Evolutionary conservation across 345 rosid genomes (phyloP).

Genomic region (Angophora floribunda): DNA sequence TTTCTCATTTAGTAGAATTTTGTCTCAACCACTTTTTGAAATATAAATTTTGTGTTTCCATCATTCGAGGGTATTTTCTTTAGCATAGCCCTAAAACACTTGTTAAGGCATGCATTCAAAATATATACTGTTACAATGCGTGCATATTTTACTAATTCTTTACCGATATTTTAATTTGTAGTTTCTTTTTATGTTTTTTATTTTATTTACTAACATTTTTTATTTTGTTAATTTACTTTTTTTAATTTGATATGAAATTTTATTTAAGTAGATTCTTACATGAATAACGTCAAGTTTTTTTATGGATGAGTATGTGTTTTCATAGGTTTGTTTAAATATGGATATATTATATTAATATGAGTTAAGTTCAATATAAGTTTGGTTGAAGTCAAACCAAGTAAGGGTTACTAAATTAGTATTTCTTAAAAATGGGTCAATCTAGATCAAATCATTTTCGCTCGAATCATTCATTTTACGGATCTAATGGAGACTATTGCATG

Average conservation of each 20-base stretch:
- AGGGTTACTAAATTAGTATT: no score
- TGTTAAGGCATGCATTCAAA: not conserved
- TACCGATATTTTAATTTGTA: not conserved
- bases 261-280: not conserved
- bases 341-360: no score
- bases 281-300: not conserved
- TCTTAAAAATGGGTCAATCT: no score
- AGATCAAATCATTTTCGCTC: no score
- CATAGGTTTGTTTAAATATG: no score
- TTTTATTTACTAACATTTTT: not conserved
- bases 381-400: accelerated
- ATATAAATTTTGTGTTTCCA: not conserved
- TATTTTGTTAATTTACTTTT: not conserved
- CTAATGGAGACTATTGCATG: no score
- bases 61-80: not conserved
- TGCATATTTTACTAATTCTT: not conserved
- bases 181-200: not conserved
- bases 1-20: no score
- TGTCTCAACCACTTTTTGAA: not conserved
- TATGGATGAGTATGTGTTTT: not conserved
- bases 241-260: not conserved
- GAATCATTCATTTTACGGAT: no score
- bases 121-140: not conserved
- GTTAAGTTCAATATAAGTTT: no score
- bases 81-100: not conserved